Conservation (phyloP, 345 rosid genomes). For the Moringa oleifera region DNA sequence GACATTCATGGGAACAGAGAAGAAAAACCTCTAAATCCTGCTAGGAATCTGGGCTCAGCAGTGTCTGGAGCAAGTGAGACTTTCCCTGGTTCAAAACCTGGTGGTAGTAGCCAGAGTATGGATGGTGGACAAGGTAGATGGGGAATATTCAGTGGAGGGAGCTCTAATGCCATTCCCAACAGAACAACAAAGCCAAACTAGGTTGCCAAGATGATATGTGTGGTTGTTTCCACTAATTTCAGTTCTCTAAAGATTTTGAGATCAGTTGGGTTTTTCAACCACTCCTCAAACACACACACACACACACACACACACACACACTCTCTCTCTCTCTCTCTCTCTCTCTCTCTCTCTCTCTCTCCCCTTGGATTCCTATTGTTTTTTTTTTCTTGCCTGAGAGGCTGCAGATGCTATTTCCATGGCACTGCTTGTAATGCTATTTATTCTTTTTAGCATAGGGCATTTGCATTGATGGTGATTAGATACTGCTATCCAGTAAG, state of each 20-base stretch:
- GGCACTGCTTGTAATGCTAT: background rate
- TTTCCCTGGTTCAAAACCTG: conserved; percentile 5
- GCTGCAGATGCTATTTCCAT: background rate
- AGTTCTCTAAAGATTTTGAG: background rate
- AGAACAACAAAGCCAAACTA: background rate
- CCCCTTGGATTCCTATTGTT: too few relatives aligned
- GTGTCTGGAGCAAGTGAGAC: conserved; percentile 13
- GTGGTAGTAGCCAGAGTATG: conserved; percentile 8
- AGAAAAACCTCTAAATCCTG: conserved; percentile 6
- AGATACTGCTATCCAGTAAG: background rate
- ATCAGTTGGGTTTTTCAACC: background rate
- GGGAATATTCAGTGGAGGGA: conserved; percentile 30
- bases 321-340: too few relatives aligned
- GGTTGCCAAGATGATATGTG: background rate
- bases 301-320: too few relatives aligned
- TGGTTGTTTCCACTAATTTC: too few relatives aligned
- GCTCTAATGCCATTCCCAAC: background rate
- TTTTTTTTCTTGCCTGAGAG: background rate
- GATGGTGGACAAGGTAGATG: conserved; percentile 17
- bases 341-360: too few relatives aligned
- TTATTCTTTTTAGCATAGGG: background rate
- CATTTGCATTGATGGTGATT: background rate
- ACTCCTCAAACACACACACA: too few relatives aligned
- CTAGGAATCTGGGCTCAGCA: conserved; percentile 7
- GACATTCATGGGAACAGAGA: conserved; percentile 2